phyloP scores from a whole-genome alignment of 2,329 filamentous ascomycete genomes.

The Arthroderma sp. region DNA sequence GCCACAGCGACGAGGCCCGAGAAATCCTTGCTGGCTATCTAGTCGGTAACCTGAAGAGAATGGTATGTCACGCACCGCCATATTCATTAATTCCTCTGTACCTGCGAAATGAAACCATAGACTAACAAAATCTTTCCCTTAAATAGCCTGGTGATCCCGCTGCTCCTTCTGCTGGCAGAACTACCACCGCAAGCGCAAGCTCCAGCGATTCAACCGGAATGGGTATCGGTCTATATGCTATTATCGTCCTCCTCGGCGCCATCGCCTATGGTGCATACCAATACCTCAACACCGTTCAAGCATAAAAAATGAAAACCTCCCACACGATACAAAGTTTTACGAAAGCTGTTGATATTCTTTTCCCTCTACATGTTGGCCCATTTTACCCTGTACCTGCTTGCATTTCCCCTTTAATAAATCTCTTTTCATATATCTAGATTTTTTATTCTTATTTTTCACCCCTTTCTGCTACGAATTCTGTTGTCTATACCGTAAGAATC shows the following conservation, averaged over 20 bases:
- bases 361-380: no score
- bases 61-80: slow-evolving; percentile 41
- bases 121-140: slow-evolving; percentile 4
- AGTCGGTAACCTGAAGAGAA: slow-evolving; percentile 65
- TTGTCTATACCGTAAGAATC: no score
- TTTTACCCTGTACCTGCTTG: no score
- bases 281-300: slow-evolving; percentile 42
- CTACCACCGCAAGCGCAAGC: slow-evolving; percentile 28
- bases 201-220: slow-evolving; percentile 32
- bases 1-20: slow-evolving; percentile 95
- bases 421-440: no score
- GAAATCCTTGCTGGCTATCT: slow-evolving; percentile 73
- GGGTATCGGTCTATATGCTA: slow-evolving; percentile 67
- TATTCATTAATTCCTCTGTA: background rate
- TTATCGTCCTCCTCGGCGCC: slow-evolving; percentile 64
- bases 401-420: no score
- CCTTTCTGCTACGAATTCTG: no score
- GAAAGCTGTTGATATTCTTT: no score
- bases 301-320: background rate
- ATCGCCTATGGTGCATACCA: slow-evolving; percentile 72
- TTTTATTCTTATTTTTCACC: no score
- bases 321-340: no score
- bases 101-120: background rate
- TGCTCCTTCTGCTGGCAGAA: slow-evolving; percentile 42
- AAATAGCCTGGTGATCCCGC: slow-evolving; percentile 58